phyloP scores from a whole-genome alignment of 129 eudicot genomes.

The Silybum marianum region DNA sequence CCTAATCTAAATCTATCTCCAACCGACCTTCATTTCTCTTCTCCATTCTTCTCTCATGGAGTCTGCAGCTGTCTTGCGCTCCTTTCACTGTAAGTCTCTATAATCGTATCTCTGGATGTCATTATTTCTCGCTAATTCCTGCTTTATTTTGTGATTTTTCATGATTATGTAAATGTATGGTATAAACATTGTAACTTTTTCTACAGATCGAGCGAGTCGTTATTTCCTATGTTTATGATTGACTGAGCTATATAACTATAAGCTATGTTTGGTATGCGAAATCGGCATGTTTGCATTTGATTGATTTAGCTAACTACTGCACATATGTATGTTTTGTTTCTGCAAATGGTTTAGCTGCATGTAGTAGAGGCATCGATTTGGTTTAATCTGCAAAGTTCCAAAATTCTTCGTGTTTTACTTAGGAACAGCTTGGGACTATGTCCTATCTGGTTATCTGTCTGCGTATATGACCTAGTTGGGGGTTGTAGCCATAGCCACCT shows the following conservation, averaged over 20 bases:
- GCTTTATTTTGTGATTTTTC: background rate
- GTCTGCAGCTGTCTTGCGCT: conserved; percentile 74
- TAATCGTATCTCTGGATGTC: background rate
- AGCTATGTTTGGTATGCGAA: conserved; percentile 11
- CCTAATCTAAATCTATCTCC: conserved; percentile 7
- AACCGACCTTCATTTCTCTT: conserved; percentile 26
- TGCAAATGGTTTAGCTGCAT: conserved; percentile 16
- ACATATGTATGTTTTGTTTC: background rate
- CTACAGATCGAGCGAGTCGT: conserved; percentile 15
- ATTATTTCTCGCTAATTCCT: background rate
- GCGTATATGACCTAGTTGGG: conserved; percentile 5
- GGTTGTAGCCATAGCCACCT: background rate
- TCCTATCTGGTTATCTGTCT: background rate
- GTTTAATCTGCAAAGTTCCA: background rate
- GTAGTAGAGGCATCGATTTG: conserved; percentile 1
- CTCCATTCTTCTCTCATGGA: conserved; percentile 46
- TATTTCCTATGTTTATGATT: background rate
- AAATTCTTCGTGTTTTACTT: background rate
- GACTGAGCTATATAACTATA: conserved; percentile 2
- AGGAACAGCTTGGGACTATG: conserved; percentile 4
- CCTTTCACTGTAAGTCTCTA: conserved; percentile 54
- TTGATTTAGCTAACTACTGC: background rate
- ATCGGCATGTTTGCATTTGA: conserved; percentile 1
- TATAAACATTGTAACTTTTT: background rate
- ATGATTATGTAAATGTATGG: background rate